Percentiles rank a stretch among this genome's conserved stretches.
These are phyloP conservation scores for Falciphora oryzae DNA, from an alignment of 2,329 filamentous ascomycete genomes.

Conservation along the genomic window DNA sequence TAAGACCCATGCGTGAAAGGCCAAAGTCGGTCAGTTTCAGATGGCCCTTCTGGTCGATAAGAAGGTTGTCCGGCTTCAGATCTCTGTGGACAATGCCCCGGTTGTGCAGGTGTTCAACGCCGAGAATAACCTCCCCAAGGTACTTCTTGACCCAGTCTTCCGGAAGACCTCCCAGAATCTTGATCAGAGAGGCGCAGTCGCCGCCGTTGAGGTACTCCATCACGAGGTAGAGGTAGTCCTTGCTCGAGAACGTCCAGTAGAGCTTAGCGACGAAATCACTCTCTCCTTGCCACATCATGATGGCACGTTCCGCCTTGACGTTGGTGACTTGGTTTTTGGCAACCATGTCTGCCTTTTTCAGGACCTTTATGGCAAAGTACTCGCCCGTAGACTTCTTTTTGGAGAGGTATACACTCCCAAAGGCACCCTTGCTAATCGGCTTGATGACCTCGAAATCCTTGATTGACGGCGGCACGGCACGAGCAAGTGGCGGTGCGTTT, in stretches of 20 bases:
- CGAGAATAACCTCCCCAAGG: slow-evolving; percentile 90
- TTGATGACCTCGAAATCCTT: slow-evolving; percentile 99
- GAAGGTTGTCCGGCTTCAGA: slow-evolving; percentile 91
- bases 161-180: slow-evolving; percentile 81
- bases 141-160: slow-evolving; percentile 99
- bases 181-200: slow-evolving; percentile 94
- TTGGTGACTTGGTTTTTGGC: slow-evolving; percentile 99
- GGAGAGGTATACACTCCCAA: slow-evolving; percentile 93
- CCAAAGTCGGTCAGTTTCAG: slow-evolving; percentile 97
- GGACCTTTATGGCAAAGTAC: slow-evolving; percentile 96
- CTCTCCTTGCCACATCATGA: slow-evolving; percentile 99
- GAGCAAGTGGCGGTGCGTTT: slow-evolving; percentile 73
- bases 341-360: slow-evolving; percentile 99
- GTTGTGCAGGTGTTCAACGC: slow-evolving; percentile 91
- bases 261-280: slow-evolving; percentile 98
- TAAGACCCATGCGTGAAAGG: slow-evolving; percentile 91
- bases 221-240: slow-evolving; percentile 95
- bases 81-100: slow-evolving; percentile 95
- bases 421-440: slow-evolving; percentile 97
- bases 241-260: slow-evolving; percentile 99
- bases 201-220: slow-evolving; percentile 99
- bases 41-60: slow-evolving; percentile 96
- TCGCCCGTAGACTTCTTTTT: slow-evolving; percentile 99
- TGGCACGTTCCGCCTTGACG: slow-evolving; percentile 95
- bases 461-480: slow-evolving; percentile 89